phyloP scores from a whole-genome alignment of 2,329 filamentous ascomycete genomes.

The Nigrospora sphaerica region DNA sequence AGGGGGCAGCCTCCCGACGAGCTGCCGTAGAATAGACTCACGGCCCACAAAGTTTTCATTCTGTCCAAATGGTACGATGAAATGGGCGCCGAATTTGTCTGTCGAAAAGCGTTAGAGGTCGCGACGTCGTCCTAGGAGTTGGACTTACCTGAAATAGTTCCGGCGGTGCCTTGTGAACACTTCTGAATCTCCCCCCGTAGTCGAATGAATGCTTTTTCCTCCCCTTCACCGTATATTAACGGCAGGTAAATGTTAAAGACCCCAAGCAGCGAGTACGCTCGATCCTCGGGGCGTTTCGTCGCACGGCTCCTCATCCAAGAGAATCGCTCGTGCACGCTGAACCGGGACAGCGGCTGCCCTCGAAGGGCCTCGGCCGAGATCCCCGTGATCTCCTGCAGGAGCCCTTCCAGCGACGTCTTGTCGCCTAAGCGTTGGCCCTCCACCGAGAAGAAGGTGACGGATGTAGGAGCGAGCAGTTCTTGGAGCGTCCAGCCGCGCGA shows the following conservation, averaged over 20 bases:
- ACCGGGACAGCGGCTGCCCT: not conserved
- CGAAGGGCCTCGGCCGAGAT: not conserved
- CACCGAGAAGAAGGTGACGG: not conserved
- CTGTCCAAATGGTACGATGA: not conserved
- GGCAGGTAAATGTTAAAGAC: not conserved
- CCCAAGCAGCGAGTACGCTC: not conserved
- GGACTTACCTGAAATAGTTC: too few relatives aligned
- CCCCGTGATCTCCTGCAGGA: not conserved
- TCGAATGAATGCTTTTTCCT: not conserved
- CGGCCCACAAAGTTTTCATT: not conserved
- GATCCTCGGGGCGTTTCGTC: not conserved
- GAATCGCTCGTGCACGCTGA: not conserved
- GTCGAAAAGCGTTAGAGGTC: too few relatives aligned
- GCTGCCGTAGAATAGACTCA: not conserved
- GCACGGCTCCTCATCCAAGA: not conserved
- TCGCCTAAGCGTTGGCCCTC: not conserved
- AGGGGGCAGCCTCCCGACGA: not conserved
- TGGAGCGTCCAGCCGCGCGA: conserved; percentile 1
- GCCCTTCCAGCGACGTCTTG: not conserved
- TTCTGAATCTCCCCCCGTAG: conserved; percentile 6
- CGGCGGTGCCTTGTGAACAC: too few relatives aligned
- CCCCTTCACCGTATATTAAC: not conserved
- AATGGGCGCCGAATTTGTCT: too few relatives aligned
- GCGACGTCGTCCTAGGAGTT: too few relatives aligned
- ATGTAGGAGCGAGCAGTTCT: not conserved